Evolutionary conservation across 371 early-diverging fungal species (phyloP), one percentile per base, ranked within the genome.

Genomic region (Apophysomyces elegans): DNA sequence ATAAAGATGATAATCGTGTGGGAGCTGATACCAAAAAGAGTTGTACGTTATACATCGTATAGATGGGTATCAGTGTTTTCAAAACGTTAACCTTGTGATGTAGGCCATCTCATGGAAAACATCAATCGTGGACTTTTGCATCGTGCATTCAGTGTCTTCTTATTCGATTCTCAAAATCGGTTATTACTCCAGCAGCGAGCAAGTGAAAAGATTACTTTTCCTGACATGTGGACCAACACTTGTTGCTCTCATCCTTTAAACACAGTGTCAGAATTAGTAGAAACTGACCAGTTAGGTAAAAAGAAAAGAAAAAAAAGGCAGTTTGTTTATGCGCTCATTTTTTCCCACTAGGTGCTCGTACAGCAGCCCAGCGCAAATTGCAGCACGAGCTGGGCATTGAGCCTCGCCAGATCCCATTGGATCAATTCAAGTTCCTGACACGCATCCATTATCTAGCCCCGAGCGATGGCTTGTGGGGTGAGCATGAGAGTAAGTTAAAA

Each of bases 241-340:
- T 96, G 97, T 82, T 97, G 98, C 82, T 93, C 94, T 47, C 98
- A 97, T 70, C 98, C 98, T 18, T 86, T 96, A 61, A 86, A 89
- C 71, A 82, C 78, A 13, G 72, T 85, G 12, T 84, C 84, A 21
- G 98, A 96, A 79, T 73, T 95, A 46, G 88, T 88, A 18, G 94
- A 93, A 69, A 74, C 76, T 61, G 85, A 87, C 21, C 94, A 94
- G 72, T 71, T 84, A 47, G 89, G 90, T 83, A 70, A 50, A 26
- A 26, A 26, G 32, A 0, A 2, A 26, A 26, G 2, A 26, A 26
- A 3, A 26, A 26, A 26, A 26, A 26, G 32, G 32, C 32, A 26
- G 32, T n/a, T 32, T 14, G 56, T 35, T 59, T 50, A n/a, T 50
- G 13, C 6, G 5, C 46, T 45, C 16, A 45, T 45, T 45, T 18